Evolutionary conservation across 2,329 filamentous ascomycete species (phyloP), one percentile per base, ranked within the genome.

Genomic region (Colletotrichum chlorophyti): DNA sequence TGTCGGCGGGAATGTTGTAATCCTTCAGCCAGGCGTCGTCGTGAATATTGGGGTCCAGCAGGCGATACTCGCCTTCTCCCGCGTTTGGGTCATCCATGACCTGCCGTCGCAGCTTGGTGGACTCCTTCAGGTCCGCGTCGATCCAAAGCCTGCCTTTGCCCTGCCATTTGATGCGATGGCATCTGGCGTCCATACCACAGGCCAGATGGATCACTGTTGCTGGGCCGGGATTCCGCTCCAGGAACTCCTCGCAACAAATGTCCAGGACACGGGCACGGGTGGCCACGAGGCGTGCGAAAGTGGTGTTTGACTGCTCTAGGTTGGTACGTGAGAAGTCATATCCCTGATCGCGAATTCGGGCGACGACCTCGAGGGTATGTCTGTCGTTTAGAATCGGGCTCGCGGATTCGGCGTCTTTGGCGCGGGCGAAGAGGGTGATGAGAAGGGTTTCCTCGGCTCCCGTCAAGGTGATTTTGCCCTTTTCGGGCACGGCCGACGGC

Each of bases 51-150:
- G 51, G 51, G n/a, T 48, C 63, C 10, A 71, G 35, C 37, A 72
- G 60, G 2, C 10, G 49, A 51, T 74, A 74, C 15, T 57, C 46
- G 6, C 53, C 53, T 21, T 27, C 17, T 14, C 29, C 45, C 0
- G 40, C 17, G 12, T 54, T 35, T 1, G 51, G 51, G 10, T 41
- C 42, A 24, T 69, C 65, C 29, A 62, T 62, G 5, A 73, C 59
- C 35, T 62, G 63, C 5, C 53, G 52, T 10, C 72, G 69, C 37
- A 74, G 61, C 5, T 64, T 64, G 19, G 71, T 60, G 14, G 73
- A 70, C 17, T 72, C 70, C 27, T 68, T 69, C 14, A 73, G 50
- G 47, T 75, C 72, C 27, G 71, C 54, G 37, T 74, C 71, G 53
- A 74, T 66, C 72, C 71, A 73, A 17, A 67, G 64, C 12, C 68